Evolutionary conservation across 2,329 filamentous ascomycete species (phyloP).

Genomic region (Didymella segeticola): DNA sequence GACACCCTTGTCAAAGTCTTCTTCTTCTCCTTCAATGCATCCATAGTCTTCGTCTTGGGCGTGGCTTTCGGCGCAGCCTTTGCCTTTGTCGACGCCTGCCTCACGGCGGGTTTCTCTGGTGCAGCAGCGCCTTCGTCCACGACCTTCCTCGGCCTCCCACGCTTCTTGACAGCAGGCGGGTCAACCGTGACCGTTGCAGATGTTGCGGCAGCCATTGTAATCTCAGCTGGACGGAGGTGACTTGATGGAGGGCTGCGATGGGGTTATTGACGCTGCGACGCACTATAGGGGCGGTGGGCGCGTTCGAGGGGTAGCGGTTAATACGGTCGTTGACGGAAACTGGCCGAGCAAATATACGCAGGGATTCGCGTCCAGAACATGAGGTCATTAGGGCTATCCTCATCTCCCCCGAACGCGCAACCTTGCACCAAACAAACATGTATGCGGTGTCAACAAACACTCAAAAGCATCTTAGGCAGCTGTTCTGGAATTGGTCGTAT

Average conservation of each 20-base stretch:
- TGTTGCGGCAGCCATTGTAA: slow-evolving; percentile 16
- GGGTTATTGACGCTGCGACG: slow-evolving; percentile 12
- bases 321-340: slow-evolving; percentile 20
- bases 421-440: slow-evolving; percentile 2
- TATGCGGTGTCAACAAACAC: background rate
- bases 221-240: background rate
- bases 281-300: slow-evolving; percentile 21
- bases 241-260: background rate
- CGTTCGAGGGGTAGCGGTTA: slow-evolving; percentile 25
- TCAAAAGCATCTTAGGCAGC: background rate
- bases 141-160: slow-evolving; percentile 44
- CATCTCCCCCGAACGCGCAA: slow-evolving; percentile 10
- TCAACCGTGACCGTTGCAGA: slow-evolving; percentile 20
- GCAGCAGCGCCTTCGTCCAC: slow-evolving; percentile 27
- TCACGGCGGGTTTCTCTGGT: slow-evolving; percentile 26
- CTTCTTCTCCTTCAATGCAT: slow-evolving; percentile 24
- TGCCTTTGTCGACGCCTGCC: slow-evolving; percentile 35
- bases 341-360: slow-evolving; percentile 19
- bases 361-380: slow-evolving; percentile 9
- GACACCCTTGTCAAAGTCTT: slow-evolving; percentile 16
- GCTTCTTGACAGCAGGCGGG: slow-evolving; percentile 34
- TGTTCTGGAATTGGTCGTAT: background rate
- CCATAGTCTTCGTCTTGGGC: slow-evolving; percentile 20
- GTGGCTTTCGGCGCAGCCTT: slow-evolving; percentile 16
- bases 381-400: slow-evolving; percentile 12